A percentile compares a stretch with the other conserved stretches of the same genome.
Evolutionary conservation across 108 stramenopile genomes (phyloP).

Genomic region (Cyclostephanos tholiformis): DNA sequence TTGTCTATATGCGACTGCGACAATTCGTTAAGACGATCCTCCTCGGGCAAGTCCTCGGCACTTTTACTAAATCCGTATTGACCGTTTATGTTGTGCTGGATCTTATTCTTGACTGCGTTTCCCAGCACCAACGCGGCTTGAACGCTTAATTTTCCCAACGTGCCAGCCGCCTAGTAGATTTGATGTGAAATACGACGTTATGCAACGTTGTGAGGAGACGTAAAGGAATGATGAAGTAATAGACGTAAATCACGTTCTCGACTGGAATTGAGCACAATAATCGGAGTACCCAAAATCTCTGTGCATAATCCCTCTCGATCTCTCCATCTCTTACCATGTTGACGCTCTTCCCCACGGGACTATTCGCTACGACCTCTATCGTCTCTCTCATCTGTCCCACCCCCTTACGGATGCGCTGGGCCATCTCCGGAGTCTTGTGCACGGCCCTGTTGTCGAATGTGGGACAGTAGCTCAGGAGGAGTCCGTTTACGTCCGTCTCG

Average conservation of each 20-base stretch:
- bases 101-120: conserved; percentile 13
- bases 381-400: conserved; percentile 55
- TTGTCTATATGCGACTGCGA: conserved; percentile 6
- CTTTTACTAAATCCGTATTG: background rate
- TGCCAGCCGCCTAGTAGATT: background rate
- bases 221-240: background rate
- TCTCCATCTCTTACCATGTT: conserved; percentile 41
- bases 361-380: conserved; percentile 59
- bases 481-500: conserved; percentile 85
- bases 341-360: conserved; percentile 66
- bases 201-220: background rate
- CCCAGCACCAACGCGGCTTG: conserved; percentile 15
- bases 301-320: too few species aligned
- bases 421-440: conserved; percentile 73
- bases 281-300: too few species aligned
- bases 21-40: conserved; percentile 15
- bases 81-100: conserved; percentile 3
- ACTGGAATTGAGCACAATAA: too few species aligned
- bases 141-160: conserved; percentile 8
- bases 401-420: conserved; percentile 72
- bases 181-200: background rate
- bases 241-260: too few species aligned
- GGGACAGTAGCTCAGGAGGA: conserved; percentile 82
- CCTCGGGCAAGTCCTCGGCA: background rate
- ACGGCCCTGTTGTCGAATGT: conserved; percentile 88